A percentile compares a stretch with the other conserved stretches of the same genome.
phyloP scores from a whole-genome alignment of 2,329 filamentous ascomycete genomes.

The Sporothrix protearum region DNA sequence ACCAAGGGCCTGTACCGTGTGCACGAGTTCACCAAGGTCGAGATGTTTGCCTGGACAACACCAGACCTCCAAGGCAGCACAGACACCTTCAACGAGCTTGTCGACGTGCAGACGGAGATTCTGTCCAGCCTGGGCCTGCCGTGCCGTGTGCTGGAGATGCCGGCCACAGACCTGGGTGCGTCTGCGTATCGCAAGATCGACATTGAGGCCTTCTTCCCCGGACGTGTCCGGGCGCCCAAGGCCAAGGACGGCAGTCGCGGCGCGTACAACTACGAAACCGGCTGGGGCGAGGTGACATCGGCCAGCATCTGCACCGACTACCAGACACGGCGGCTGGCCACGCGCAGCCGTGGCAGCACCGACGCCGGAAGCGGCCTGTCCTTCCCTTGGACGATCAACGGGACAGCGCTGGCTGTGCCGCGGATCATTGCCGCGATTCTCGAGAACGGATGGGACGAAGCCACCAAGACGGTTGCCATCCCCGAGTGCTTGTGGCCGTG shows the following conservation, averaged over 20 bases:
- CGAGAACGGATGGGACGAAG: slow-evolving; percentile 85
- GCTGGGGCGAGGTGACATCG: slow-evolving; percentile 92
- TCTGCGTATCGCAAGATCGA: slow-evolving; percentile 84
- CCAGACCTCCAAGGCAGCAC: slow-evolving; percentile 51
- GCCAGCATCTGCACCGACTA: slow-evolving; percentile 93
- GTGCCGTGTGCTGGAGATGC: slow-evolving; percentile 92
- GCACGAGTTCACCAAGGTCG: slow-evolving; percentile 97
- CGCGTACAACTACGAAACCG: slow-evolving; percentile 49
- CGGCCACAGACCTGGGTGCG: slow-evolving; percentile 79
- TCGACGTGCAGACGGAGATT: slow-evolving; percentile 82
- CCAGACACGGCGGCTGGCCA: slow-evolving; percentile 78
- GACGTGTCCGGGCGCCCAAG: slow-evolving; percentile 49
- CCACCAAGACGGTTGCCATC: slow-evolving; percentile 62
- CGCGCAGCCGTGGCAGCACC: slow-evolving; percentile 67
- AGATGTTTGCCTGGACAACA: slow-evolving; percentile 89
- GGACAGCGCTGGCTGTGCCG: slow-evolving; percentile 87
- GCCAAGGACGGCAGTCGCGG: not conserved
- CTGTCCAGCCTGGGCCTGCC: slow-evolving; percentile 71
- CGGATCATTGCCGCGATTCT: slow-evolving; percentile 83
- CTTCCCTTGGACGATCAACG: slow-evolving; percentile 90
- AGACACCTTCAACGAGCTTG: slow-evolving; percentile 75
- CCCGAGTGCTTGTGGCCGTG: slow-evolving; percentile 76
- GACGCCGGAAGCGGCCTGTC: slow-evolving; percentile 51
- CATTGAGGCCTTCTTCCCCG: slow-evolving; percentile 93
- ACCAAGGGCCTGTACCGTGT: slow-evolving; percentile 95